Percentiles rank a stretch among this genome's conserved stretches.
phyloP scores from a whole-genome alignment of 768 basidiomycete genomes.

The Multifurca ochricompacta region DNA sequence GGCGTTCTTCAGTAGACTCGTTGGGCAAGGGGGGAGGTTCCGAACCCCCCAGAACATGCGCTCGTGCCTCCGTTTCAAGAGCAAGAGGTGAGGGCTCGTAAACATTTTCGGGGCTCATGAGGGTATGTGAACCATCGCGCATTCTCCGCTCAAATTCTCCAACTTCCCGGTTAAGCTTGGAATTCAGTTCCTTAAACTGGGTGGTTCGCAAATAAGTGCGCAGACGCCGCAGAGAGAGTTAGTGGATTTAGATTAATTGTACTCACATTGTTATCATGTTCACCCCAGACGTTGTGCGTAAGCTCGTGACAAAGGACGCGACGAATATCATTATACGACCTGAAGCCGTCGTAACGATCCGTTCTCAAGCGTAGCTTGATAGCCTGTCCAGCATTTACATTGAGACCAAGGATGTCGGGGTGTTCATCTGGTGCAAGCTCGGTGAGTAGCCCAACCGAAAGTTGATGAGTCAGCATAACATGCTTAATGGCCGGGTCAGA shows the following conservation, averaged over 20 bases:
- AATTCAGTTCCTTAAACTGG: slow-evolving; percentile 75
- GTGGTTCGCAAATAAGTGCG: too few relatives aligned
- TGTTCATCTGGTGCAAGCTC: slow-evolving; percentile 76
- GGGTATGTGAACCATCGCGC: slow-evolving; percentile 45
- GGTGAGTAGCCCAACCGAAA: slow-evolving; percentile 61
- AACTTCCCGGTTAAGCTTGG: slow-evolving; percentile 65
- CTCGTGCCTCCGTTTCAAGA: slow-evolving; percentile 48
- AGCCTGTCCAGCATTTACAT: slow-evolving; percentile 49
- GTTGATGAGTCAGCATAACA: slow-evolving; percentile 62
- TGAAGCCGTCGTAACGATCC: slow-evolving; percentile 64
- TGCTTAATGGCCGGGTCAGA: slow-evolving; percentile 65
- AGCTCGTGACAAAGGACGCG: slow-evolving; percentile 71
- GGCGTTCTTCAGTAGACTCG: slow-evolving; percentile 52
- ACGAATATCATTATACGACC: slow-evolving; percentile 54
- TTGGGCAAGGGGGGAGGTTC: slow-evolving; percentile 2
- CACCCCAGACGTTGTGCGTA: slow-evolving; percentile 65
- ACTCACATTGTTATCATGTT: slow-evolving; percentile 67
- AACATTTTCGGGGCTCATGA: slow-evolving; percentile 29
- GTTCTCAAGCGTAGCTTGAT: slow-evolving; percentile 68
- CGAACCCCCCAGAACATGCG: slow-evolving; percentile 43
- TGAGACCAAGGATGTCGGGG: slow-evolving; percentile 60
- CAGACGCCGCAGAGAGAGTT: neutral
- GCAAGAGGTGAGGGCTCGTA: slow-evolving; percentile 51
- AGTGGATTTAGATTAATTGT: neutral
- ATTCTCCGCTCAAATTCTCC: slow-evolving; percentile 53